phyloP scores from a whole-genome alignment of 139 green algal species.

The Zygnema cylindricum region DNA sequence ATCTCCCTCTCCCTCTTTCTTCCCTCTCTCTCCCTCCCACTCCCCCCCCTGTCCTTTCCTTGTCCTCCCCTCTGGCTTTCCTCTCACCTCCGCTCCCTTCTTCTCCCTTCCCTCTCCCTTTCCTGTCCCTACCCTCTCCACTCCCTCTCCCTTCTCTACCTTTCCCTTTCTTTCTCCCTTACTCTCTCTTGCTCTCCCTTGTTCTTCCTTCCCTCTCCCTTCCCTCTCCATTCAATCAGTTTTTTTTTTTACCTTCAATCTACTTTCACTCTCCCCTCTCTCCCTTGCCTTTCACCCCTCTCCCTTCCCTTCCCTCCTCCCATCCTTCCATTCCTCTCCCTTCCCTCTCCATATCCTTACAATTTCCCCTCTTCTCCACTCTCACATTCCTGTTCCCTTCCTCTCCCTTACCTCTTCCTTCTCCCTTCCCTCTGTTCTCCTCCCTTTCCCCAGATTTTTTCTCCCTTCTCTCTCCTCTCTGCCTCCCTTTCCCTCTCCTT shows the following conservation, averaged over 20 bases:
- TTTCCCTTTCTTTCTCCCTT: slow-evolving; percentile 3
- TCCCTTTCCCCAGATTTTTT: background rate
- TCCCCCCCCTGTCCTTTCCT: background rate
- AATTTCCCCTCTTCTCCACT: background rate
- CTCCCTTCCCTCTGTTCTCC: background rate
- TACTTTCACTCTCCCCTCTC: background rate
- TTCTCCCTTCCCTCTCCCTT: slow-evolving; percentile 14
- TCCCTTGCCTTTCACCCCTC: background rate
- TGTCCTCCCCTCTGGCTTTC: background rate
- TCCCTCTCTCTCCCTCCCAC: background rate
- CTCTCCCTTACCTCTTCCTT: background rate
- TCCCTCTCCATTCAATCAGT: background rate
- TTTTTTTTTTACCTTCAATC: background rate
- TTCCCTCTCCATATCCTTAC: background rate
- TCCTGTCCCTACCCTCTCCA: background rate
- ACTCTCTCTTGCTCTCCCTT: background rate
- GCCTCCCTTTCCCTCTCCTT: background rate
- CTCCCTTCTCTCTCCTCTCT: background rate
- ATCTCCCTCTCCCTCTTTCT: background rate
- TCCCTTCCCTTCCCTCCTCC: background rate
- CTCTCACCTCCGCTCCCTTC: background rate
- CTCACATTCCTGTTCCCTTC: background rate
- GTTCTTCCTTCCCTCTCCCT: background rate
- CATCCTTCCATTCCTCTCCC: background rate
- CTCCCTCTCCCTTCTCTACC: background rate